Base-by-base conservation (phyloP, 371 early-diverging fungal species). In the Apophysomyces trapeziformis region DNA sequence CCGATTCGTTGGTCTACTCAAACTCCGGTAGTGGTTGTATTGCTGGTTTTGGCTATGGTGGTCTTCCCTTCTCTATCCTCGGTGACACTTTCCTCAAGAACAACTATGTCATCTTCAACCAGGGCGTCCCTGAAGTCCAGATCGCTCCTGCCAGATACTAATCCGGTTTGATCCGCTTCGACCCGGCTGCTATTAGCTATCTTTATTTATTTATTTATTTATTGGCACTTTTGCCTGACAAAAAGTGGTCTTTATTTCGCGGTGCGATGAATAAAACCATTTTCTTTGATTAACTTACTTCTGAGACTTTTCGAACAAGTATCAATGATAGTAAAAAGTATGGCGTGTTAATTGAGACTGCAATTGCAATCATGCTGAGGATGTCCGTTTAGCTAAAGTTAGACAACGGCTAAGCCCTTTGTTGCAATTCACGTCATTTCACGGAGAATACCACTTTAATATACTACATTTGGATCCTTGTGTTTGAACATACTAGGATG, bases 61-160 rank as follows among this genome's bases (percentile, higher is more conserved):
- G 73, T 41, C 62, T 76, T 57, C 64, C 66, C 0, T 66, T 77
- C 21, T 67, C 68, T 7, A 70, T 84, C 36, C 39, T 84, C 26
- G 74, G 70, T 58, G 80, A 82, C 38, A 75, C 79, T 37, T 82
- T 84, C 66, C 70, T 84, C 64, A 82, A 82, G 71, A 74, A 80
- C 47, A 72, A 82, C 70, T 82, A 80, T 69, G 70, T 76, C 37
- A 62, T 73, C 56, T 71, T 68, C 57, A 66, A 69, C 39, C 67
- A 46, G 32, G 60, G 47, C n/a, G 65, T 67, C 14, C 69, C 69
- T 11, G n/a, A 69, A 4, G 61, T 73, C n/a, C 71, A 71, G 50
- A 68, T 76, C 26, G 72, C 72, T 37, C 62, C 76, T 7, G 50
- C 66, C 13, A 73, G 70, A 58, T 45, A 45, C 46, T 45, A 45